Conservation (phyloP, 441 rosid species). For the Pelargonium hybrid region DNA sequence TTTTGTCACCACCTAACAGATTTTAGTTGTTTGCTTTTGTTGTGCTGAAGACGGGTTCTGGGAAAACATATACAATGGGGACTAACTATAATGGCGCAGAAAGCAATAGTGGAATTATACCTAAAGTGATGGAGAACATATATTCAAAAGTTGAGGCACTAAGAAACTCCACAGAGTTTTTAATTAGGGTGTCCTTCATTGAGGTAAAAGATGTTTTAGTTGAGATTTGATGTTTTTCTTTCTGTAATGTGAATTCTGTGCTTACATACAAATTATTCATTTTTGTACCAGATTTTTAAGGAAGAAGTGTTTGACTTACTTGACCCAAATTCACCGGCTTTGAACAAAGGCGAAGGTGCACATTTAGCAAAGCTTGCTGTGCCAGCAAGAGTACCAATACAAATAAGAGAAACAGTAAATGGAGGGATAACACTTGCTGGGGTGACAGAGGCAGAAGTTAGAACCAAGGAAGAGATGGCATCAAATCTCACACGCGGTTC, state of each 20-base stretch:
- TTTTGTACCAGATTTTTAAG: constrained; percentile 59
- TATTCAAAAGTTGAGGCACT: constrained; percentile 41
- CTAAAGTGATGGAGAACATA: constrained; percentile 79
- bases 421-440: constrained; percentile 97
- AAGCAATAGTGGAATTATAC: constrained; percentile 54
- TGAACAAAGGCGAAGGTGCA: constrained; percentile 40
- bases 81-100: constrained; percentile 70
- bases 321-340: constrained; percentile 40
- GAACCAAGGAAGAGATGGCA: constrained; percentile 81
- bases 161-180: constrained; percentile 45
- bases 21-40: not conserved
- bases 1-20: not conserved
- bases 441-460: constrained; percentile 88
- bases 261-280: not conserved
- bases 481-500: constrained; percentile 67
- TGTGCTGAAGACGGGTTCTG: constrained; percentile 68
- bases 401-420: constrained; percentile 71
- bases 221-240: not conserved
- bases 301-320: constrained; percentile 92
- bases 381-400: constrained; percentile 67
- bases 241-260: not conserved
- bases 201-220: constrained; percentile 41
- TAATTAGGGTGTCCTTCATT: constrained; percentile 82
- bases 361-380: constrained; percentile 29
- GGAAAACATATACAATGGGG: constrained; percentile 94